Evolutionary conservation across 1,284 basidiomycete genomes (phyloP).

Genomic region (Testicularia cyperi): DNA sequence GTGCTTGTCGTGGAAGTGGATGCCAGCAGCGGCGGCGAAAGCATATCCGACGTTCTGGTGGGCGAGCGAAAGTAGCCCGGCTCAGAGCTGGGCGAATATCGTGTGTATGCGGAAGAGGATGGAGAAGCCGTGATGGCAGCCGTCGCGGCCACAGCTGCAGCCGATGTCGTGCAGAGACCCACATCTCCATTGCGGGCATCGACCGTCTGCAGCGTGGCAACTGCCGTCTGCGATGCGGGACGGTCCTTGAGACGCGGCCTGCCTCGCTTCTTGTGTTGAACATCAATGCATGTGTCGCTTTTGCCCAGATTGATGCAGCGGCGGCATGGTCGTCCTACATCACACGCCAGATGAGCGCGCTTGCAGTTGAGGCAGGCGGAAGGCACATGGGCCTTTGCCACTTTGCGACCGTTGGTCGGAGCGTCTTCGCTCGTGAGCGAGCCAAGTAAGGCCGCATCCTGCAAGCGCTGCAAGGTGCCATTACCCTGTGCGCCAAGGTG

Average conservation of each 20-base stretch:
- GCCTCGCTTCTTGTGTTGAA: constrained; percentile 52
- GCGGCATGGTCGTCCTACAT: constrained; percentile 44
- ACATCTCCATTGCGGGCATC: no score
- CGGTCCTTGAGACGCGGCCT: constrained; percentile 46
- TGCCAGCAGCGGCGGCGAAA: constrained; percentile 21
- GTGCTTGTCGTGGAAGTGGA: no score
- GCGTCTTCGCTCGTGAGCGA: constrained; percentile 12
- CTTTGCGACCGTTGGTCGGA: constrained; percentile 21
- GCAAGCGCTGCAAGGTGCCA: background rate
- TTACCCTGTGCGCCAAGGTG: constrained; percentile 18
- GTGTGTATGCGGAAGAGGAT: constrained; percentile 18
- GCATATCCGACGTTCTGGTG: constrained; percentile 7
- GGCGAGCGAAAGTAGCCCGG: constrained; percentile 30
- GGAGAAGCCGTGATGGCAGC: constrained; percentile 24
- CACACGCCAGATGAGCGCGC: constrained; percentile 48
- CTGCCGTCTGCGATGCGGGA: constrained; percentile 18
- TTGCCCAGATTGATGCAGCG: constrained; percentile 49
- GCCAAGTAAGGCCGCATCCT: constrained; percentile 2
- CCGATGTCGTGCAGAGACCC: no score
- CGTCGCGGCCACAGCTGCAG: no score
- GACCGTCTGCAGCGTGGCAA: constrained; percentile 11
- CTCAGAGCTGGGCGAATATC: constrained; percentile 28
- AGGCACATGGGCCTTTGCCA: constrained; percentile 43
- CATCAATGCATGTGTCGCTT: constrained; percentile 50
- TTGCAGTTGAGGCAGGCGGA: constrained; percentile 53